Base-by-base conservation (phyloP, 495 filamentous ascomycete genomes). In the Daldinia grandis region DNA sequence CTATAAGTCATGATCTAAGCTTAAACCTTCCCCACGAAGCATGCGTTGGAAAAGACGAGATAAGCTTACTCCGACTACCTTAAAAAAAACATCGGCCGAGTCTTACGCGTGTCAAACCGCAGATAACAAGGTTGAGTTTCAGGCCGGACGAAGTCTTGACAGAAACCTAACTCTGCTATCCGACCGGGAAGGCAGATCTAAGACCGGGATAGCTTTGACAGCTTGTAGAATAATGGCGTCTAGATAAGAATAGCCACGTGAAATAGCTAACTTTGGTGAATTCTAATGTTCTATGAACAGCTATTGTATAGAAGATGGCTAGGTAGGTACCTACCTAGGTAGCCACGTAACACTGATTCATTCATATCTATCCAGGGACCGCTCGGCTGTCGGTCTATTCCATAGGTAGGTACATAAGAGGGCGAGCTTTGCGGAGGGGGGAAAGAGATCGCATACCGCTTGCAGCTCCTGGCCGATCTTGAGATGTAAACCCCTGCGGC, bases 291-390 rank as follows among this genome's bases (percentile, higher is more conserved):
- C 21, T 27, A 42, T 51, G 42, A 56, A 35, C 30, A 38, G 30
- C 5, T 14, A 50, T 10, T 15, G 25, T 30, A 35, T 56, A 19
- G 8, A 5, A 37, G 19, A 49, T 28, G n/a, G n/a, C n/a, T n/a
- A n/a, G n/a, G n/a, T n/a, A n/a, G n/a, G n/a, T n/a, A n/a, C n/a
- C n/a, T n/a, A n/a, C 10, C 1, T 30, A 40, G 51, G 6, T 2
- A 21, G 68, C 68, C 56, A 51, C 68, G 68, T 62, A 71, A 71
- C 62, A 57, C 68, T 62, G 68, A 71, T 66, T 71, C 62, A 71
- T 71, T 49, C 38, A 27, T 49, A 37, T 25, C 60, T 49, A 37
- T 25, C 60, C 1, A 42, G 49, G 1, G 17, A 17, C 44, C 1
- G 12, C 14, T 17, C 31, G 28, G 19, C 17, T 24, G 7, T 44